Evolutionary conservation across 2,329 filamentous ascomycete genomes (phyloP).

Genomic region (Claviceps sorghi): DNA sequence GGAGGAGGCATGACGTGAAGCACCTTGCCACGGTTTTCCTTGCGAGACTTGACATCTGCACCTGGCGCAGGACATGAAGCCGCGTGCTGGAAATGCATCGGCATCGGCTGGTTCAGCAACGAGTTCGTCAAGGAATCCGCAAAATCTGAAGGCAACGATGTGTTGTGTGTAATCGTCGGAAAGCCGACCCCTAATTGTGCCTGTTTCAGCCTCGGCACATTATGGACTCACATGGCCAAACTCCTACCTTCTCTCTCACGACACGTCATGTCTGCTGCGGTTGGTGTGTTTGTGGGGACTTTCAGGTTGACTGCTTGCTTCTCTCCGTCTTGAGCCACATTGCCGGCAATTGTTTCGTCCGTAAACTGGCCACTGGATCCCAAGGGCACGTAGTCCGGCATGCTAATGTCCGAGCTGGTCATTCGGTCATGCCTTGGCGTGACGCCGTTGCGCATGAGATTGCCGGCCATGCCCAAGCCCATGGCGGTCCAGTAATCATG

Average conservation of each 20-base stretch:
- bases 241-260: conserved; percentile 10
- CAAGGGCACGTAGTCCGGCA: conserved; percentile 25
- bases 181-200: conserved; percentile 7
- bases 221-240: not conserved
- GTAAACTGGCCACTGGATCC: conserved; percentile 3
- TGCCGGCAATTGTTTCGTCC: conserved; percentile 8
- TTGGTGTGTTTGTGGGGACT: conserved; percentile 30
- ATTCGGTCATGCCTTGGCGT: conserved; percentile 8
- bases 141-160: conserved; percentile 18
- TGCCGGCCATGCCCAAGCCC: conserved; percentile 8
- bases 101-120: conserved; percentile 32
- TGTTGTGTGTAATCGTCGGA: conserved; percentile 9
- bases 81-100: conserved; percentile 19
- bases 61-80: conserved; percentile 16
- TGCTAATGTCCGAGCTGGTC: conserved; percentile 25
- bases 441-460: conserved; percentile 4
- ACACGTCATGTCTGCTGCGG: conserved; percentile 8
- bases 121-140: conserved; percentile 31
- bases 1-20: conserved; percentile 4
- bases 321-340: conserved; percentile 20
- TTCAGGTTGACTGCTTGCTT: conserved; percentile 14
- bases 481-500: conserved; percentile 15
- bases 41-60: conserved; percentile 27
- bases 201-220: not conserved
- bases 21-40: conserved; percentile 24